Base-by-base conservation (phyloP, 768 basidiomycete species). In the Boletus pseudopeckii region DNA sequence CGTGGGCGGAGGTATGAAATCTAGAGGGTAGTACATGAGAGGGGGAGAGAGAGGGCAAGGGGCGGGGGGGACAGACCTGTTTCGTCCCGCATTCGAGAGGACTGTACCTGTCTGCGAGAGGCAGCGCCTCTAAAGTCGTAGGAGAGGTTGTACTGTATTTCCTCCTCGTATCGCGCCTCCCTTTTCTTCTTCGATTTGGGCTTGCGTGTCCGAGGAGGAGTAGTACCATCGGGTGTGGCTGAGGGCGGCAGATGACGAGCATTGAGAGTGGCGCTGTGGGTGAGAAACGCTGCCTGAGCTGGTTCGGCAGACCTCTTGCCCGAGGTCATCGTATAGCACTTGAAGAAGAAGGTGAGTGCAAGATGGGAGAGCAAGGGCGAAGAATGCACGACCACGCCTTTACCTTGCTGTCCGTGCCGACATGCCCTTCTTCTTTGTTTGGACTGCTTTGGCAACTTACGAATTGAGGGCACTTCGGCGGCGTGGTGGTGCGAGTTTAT, bases 1-100 rank as follows among this genome's bases (percentile, higher is more conserved):
- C 60, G 89, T 88, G 13, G 86, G 81, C 26, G 89, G 88, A 13
- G 89, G 89, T 7, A 85, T 86, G 63, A 86, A 86, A 64, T 88
- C 80, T 66, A 13, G 24, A 26, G 32, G 80, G 44, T 15, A 13
- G 38, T 0, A n/a, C n/a, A 9, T 28, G 75, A 71, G 28, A 56
- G 43, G 54, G 54, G 46, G n/a, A 17, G 24, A 26, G 26, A 41
- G 10, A 20, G 30, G 32, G 33, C 15, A 37, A 45, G 18, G 45
- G 39, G n/a, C n/a, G n/a, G 45, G 41, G 11, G 22, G 40, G 14
- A 67, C 63, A 1, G 53, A 74, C 73, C 70, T 55, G 64, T 54
- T 52, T 70, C 73, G 42, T 71, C 62, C 18, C 50, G 58, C 56
- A 66, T 70, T 56, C 65, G 60, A 18, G 61, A 59, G 49, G 68